Conservation (phyloP, 2,329 filamentous ascomycete genomes). For the Colletotrichum falcatum region DNA sequence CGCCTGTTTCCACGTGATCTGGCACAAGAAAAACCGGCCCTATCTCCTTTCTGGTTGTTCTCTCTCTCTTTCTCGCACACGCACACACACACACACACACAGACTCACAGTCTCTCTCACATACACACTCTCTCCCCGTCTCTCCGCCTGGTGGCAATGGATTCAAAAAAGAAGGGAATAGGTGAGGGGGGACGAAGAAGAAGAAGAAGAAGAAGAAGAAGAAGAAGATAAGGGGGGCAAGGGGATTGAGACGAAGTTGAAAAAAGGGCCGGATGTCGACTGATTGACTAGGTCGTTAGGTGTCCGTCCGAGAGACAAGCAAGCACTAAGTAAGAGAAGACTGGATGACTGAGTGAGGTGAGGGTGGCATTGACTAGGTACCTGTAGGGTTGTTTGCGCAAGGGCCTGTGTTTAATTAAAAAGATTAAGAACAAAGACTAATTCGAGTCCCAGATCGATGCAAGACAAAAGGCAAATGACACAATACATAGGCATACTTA, state of each 20-base stretch:
- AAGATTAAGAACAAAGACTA: slow-evolving; percentile 3
- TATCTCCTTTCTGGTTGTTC: not conserved
- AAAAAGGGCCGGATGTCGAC: not conserved
- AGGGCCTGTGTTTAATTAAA: not conserved
- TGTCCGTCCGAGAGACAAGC: not conserved
- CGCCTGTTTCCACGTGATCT: slow-evolving; percentile 38
- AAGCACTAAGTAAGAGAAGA: not conserved
- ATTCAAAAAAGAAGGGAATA: no score
- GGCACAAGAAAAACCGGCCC: slow-evolving; percentile 14
- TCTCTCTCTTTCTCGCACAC: not conserved
- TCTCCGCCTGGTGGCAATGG: not conserved
- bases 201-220: not conserved
- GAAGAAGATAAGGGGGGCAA: not conserved
- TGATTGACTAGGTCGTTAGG: not conserved
- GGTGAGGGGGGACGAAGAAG: no score
- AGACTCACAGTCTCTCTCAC: no score
- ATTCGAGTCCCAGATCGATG: not conserved
- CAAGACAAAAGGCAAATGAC: not conserved
- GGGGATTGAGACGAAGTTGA: not conserved
- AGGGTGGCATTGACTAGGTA: not conserved
- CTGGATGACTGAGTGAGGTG: not conserved
- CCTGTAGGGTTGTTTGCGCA: not conserved
- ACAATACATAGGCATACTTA: not conserved
- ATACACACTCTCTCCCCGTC: no score
- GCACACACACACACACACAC: no score